These are phyloP conservation scores for Aspergillus candidus DNA, from an alignment of 2,329 filamentous ascomycete species.

Conservation along the genomic window DNA sequence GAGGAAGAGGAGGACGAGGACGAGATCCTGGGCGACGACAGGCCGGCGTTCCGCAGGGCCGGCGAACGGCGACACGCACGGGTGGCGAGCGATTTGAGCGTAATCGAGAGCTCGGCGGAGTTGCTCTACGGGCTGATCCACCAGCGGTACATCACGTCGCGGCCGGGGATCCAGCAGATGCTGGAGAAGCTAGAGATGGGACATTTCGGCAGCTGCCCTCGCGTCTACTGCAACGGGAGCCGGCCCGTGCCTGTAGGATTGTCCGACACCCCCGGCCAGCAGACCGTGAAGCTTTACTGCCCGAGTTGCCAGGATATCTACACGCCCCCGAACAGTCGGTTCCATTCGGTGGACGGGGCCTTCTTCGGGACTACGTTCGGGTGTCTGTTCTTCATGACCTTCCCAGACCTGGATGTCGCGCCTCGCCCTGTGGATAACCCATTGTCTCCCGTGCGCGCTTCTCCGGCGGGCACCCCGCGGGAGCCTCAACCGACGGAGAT, in stretches of 20 bases:
- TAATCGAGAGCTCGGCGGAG: constrained; percentile 97
- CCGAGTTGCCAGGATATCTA: constrained; percentile 96
- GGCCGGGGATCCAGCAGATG: constrained; percentile 97
- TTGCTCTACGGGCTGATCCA: constrained; percentile 97
- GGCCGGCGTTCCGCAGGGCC: constrained; percentile 42
- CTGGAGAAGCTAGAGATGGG: constrained; percentile 97
- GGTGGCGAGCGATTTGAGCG: constrained; percentile 85
- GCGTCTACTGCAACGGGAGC: constrained; percentile 83
- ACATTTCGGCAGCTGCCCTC: constrained; percentile 93
- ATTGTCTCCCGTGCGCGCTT: constrained; percentile 24
- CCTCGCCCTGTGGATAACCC: constrained; percentile 54
- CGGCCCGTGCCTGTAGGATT: constrained; percentile 89
- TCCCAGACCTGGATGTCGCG: constrained; percentile 84
- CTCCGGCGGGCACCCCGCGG: constrained; percentile 13
- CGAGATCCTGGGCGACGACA: constrained; percentile 57
- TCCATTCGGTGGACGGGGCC: constrained; percentile 93
- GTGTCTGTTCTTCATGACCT: constrained; percentile 95
- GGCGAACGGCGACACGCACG: constrained; percentile 72
- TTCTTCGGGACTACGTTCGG: constrained; percentile 98
- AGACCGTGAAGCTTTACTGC: constrained; percentile 98
- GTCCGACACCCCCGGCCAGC: constrained; percentile 89
- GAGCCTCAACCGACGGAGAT: constrained; percentile 49
- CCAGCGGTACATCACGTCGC: constrained; percentile 94
- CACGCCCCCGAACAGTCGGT: constrained; percentile 92
- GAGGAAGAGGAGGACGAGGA: constrained; percentile 66